Evolutionary conservation across 495 filamentous ascomycete genomes (phyloP).

Genomic region (Aspergillus coremiiformis): DNA sequence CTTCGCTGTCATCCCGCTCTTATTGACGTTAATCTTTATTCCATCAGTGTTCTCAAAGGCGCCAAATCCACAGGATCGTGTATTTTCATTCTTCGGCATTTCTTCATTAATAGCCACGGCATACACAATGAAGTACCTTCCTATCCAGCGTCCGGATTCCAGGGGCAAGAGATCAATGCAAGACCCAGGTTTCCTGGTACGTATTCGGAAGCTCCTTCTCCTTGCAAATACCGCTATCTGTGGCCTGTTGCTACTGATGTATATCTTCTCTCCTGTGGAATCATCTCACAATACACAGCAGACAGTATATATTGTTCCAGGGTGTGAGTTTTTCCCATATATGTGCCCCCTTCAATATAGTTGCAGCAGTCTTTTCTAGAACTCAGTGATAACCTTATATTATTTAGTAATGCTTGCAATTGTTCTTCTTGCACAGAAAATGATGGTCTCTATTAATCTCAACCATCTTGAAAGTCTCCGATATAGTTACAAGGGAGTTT

Average conservation of each 20-base stretch:
- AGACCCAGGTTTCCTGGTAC: slow-evolving; percentile 1
- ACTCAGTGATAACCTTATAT: neutral
- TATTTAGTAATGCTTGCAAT: slow-evolving; percentile 30
- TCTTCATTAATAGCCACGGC: slow-evolving; percentile 54
- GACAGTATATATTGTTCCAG: slow-evolving; percentile 29
- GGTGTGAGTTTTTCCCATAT: slow-evolving; percentile 21
- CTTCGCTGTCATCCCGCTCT: slow-evolving; percentile 51
- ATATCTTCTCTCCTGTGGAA: slow-evolving; percentile 10
- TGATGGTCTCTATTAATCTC: slow-evolving; percentile 42
- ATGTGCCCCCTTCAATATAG: neutral
- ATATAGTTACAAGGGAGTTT: slow-evolving; percentile 49
- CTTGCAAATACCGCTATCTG: slow-evolving; percentile 22
- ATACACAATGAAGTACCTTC: slow-evolving; percentile 37
- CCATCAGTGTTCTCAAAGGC: slow-evolving; percentile 37
- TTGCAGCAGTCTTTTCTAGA: neutral
- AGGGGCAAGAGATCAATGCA: slow-evolving; percentile 27
- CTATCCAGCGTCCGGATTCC: slow-evolving; percentile 23
- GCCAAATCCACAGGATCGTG: slow-evolving; percentile 13
- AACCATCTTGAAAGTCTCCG: slow-evolving; percentile 38
- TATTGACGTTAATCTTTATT: slow-evolving; percentile 46
- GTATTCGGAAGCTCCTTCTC: slow-evolving; percentile 14
- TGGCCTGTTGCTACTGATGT: slow-evolving; percentile 20
- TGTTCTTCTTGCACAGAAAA: slow-evolving; percentile 27
- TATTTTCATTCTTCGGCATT: slow-evolving; percentile 49
- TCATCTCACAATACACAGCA: slow-evolving; percentile 14